Conservation (phyloP, 192 early-diverging fungal species). For the Linnemannia elongata region DNA sequence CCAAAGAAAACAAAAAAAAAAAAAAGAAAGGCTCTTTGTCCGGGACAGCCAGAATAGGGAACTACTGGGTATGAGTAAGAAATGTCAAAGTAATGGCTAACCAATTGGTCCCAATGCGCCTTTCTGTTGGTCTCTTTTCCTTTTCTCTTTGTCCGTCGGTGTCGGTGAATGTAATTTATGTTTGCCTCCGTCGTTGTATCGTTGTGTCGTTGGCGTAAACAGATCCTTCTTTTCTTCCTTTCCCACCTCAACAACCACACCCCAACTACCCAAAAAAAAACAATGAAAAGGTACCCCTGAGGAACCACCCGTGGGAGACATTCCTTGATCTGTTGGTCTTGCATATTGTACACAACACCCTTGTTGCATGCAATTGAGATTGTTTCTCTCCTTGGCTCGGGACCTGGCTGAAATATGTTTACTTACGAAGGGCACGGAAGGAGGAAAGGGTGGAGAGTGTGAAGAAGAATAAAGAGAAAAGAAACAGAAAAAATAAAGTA, state of each 20-base stretch:
- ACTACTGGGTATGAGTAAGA: not conserved
- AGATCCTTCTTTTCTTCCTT: not conserved
- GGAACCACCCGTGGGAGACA: not conserved
- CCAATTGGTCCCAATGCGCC: not conserved
- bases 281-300: not conserved
- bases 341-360: too few species aligned
- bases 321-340: not conserved
- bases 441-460: too few species aligned
- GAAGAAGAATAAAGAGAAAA: not conserved
- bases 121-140: not conserved
- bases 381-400: too few species aligned
- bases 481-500: not conserved
- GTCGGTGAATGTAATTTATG: not conserved
- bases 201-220: not conserved
- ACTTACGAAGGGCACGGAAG: too few species aligned
- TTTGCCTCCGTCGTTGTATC: not conserved
- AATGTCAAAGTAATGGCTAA: not conserved
- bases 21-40: conserved; percentile 1
- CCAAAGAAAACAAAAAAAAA: not conserved
- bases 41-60: conserved; percentile 11
- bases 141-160: not conserved
- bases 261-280: not conserved
- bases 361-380: too few species aligned
- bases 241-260: not conserved
- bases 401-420: too few species aligned